Evolutionary conservation across 495 filamentous ascomycete genomes (phyloP), one percentile per base, ranked within the genome.

Genomic region (Penicillium subrubescens): DNA sequence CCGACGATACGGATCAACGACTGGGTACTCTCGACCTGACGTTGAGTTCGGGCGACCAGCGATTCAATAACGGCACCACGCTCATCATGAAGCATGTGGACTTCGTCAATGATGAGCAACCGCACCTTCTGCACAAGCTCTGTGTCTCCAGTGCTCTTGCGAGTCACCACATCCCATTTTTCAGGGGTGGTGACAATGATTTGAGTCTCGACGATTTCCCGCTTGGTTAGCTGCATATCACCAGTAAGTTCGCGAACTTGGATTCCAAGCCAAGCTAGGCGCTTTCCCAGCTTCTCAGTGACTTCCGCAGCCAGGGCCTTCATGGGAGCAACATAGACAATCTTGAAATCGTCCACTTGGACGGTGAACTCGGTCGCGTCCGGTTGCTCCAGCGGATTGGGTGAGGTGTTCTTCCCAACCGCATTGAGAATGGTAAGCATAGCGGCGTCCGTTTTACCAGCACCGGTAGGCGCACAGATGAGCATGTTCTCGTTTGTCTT

Each of bases 81-180:
- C 72, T 97, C 95, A 73, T 99, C 95, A 71, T 99, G 95, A 67
- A 99, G 88, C 95, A 99, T 99, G 69, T 99, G 95, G 2, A 99
- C 95, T 78, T 99, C 95, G 75, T 99, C 95, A 71, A 99, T 97
- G 66, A 99, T 98, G 56, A 99, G 84, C 33, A 99, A 80, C 19
- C 95, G 87, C 12, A 99, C 95, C 70, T 99, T 99, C 69, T 98
- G 95, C 4, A 98, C 95, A 12, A 99, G 84, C 72, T 97, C 96
- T 7, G 96, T 98, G 72, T 99, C 95, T 3, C 95, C 95, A 1
- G 92, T 97, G 53, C 95, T 94, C 76, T 98, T 99, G 48, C 95
- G 84, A 11, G 95, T 99, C 35, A 98, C 90, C 14, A 98, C 94
- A 78, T 99, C 95, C 95, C 95, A 99, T 81, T 99, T 99, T 75